Percentiles rank a stretch among this genome's conserved stretches.
Evolutionary conservation across 306 rosid genomes (phyloP).

Genomic region (Medicago arabica): DNA sequence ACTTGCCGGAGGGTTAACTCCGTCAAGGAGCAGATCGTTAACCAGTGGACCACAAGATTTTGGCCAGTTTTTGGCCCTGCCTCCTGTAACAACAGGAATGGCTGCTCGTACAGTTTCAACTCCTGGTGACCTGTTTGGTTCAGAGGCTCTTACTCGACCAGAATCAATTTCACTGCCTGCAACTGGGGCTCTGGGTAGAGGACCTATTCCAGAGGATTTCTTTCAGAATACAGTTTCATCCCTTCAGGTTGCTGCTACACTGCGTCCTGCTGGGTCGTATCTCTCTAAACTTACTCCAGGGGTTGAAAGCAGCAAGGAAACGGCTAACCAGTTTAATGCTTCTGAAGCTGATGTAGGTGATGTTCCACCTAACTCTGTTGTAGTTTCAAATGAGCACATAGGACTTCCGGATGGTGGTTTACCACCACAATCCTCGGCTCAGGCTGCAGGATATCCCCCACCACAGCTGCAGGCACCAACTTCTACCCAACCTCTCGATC

Average conservation of each 20-base stretch:
- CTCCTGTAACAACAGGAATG: slow-evolving; percentile 53
- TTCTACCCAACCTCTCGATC: slow-evolving; percentile 90
- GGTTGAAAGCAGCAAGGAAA: slow-evolving; percentile 53
- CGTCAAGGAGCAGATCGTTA: slow-evolving; percentile 73
- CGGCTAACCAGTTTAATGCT: slow-evolving; percentile 53
- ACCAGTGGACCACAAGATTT: slow-evolving; percentile 76
- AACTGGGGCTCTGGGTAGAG: slow-evolving; percentile 49
- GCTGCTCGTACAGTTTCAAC: slow-evolving; percentile 59
- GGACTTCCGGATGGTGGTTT: slow-evolving; percentile 95
- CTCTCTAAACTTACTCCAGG: slow-evolving; percentile 76
- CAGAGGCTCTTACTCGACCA: slow-evolving; percentile 60
- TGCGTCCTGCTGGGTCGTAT: slow-evolving; percentile 87
- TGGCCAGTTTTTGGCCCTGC: slow-evolving; percentile 66
- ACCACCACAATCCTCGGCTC: slow-evolving; percentile 75
- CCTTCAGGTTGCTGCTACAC: slow-evolving; percentile 81
- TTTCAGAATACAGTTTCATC: slow-evolving; percentile 94
- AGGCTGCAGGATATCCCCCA: slow-evolving; percentile 54
- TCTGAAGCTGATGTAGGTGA: slow-evolving; percentile 65
- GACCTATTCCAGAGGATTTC: slow-evolving; percentile 98
- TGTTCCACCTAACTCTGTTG: slow-evolving; percentile 66
- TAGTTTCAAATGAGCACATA: slow-evolving; percentile 51
- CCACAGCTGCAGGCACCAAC: slow-evolving; percentile 60
- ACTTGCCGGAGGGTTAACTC: slow-evolving; percentile 75
- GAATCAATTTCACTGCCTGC: slow-evolving; percentile 60
- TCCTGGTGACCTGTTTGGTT: slow-evolving; percentile 74